A percentile compares a stretch with the other conserved stretches of the same genome.
Conservation (phyloP, 164 flowering plant genomes). For the Sedum album region DNA sequence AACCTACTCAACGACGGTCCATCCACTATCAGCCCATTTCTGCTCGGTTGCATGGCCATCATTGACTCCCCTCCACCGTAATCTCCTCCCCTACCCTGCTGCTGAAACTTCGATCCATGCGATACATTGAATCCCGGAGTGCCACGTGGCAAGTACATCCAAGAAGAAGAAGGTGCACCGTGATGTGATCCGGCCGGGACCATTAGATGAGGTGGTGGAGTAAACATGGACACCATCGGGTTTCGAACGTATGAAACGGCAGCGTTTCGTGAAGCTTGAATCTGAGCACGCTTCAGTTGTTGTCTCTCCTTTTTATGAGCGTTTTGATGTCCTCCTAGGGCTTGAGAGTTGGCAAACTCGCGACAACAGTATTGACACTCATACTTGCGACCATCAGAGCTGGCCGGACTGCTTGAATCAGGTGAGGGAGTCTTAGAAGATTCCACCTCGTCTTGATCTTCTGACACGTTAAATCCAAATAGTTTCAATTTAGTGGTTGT, state of each 20-base stretch:
- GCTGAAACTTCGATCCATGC: constrained; percentile 48
- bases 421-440: constrained; percentile 21
- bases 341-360: constrained; percentile 92
- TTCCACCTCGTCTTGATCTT: constrained; percentile 26
- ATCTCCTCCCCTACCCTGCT: constrained; percentile 13
- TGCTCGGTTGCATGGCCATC: constrained; percentile 11
- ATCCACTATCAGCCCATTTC: constrained; percentile 22
- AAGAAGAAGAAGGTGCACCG: constrained; percentile 30
- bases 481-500: constrained; percentile 45
- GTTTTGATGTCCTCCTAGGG: constrained; percentile 95
- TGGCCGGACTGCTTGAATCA: constrained; percentile 22
- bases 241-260: constrained; percentile 43
- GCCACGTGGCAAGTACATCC: constrained; percentile 49
- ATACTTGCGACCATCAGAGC: constrained; percentile 56
- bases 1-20: constrained; percentile 59
- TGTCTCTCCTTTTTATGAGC: constrained; percentile 95
- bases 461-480: constrained; percentile 69
- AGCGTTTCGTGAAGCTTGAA: constrained; percentile 57
- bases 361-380: constrained; percentile 95
- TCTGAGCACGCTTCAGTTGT: constrained; percentile 74
- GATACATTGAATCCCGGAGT: constrained; percentile 49
- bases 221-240: constrained; percentile 55
- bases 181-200: constrained; percentile 14
- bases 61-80: constrained; percentile 20
- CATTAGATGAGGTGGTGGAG: constrained; percentile 49